Evolutionary conservation across 2,329 filamentous ascomycete genomes (phyloP), one percentile per base, ranked within the genome.

Genomic region (Teratosphaeriaceae sp.): DNA sequence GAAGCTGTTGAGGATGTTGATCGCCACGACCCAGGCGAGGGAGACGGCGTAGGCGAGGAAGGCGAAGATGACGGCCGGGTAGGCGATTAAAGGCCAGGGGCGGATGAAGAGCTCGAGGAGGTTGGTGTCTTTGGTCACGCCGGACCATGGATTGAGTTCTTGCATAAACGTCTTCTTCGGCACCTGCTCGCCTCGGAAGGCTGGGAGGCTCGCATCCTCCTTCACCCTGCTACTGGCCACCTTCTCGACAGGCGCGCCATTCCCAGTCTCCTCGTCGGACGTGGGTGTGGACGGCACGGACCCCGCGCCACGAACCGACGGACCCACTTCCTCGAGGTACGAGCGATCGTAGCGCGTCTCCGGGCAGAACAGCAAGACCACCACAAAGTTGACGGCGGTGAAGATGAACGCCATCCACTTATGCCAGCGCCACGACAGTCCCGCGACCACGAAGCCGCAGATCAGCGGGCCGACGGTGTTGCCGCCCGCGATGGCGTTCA

Each of bases 391-490:
- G 23, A 65, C 40, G 3, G 46, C 53, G 21, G 52, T 52, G 2
- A 60, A 43, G 26, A 57, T 60, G 31, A 58, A 60, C 3, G 58
- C 51, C 15, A 68, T 62, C 40, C 66, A 66, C 40, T 69, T 70
- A 11, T 67, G 66, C 5, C 66, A 65, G 26, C 67, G 59, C 53
- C 68, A 67, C 6, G 60, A 63, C 11, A 68, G 48, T 8, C 60
- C 59, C 37, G 65, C 49, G 20, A 68, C 62, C 34, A 70, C 65
- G 21, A 60, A 62, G 4, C 66, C 67, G 27, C 63, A 67, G 16
- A 67, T 61, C 18, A 67, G 40, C 6, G 63, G 64, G 0, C 65
- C 64, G n/a, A 68, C 43, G 1, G 62, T 64, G 44, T 66, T 66
- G 6, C 64, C 66, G 3, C 66, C 63, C 15, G 64, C 55, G 16